Conservation (phyloP, 2,329 filamentous ascomycete genomes). For the Rachicladosporium sp. region DNA sequence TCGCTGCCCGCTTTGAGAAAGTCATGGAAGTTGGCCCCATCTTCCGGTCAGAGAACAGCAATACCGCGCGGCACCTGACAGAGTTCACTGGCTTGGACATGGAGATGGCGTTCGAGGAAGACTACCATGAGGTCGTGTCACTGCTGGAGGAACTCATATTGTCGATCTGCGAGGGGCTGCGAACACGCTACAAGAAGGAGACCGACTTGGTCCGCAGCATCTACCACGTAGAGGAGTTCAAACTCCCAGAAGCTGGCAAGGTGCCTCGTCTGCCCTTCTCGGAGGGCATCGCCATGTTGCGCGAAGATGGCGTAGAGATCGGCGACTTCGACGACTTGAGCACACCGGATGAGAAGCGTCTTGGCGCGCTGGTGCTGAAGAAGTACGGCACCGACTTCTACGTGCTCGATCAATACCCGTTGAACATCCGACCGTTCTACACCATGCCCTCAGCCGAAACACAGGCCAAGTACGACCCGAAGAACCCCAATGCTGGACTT, state of each 20-base stretch:
- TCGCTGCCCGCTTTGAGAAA: conserved; percentile 63
- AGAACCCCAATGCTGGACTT: conserved; percentile 40
- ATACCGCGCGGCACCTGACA: conserved; percentile 74
- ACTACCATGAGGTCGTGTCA: conserved; percentile 62
- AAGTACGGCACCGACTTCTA: conserved; percentile 96
- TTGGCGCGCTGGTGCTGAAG: conserved; percentile 71
- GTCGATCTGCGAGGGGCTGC: conserved; percentile 65
- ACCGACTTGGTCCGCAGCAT: conserved; percentile 60
- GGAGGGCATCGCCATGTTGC: conserved; percentile 65
- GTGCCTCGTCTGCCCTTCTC: conserved; percentile 66
- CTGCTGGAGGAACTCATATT: conserved; percentile 64
- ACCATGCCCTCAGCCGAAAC: conserved; percentile 65
- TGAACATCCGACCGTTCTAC: conserved; percentile 80
- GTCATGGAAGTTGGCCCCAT: conserved; percentile 71
- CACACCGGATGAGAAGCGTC: conserved; percentile 72
- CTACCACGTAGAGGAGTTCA: conserved; percentile 67
- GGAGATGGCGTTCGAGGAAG: conserved; percentile 75
- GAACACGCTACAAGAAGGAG: conserved; percentile 54
- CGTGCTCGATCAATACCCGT: conserved; percentile 90
- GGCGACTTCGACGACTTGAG: conserved; percentile 65
- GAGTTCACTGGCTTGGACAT: conserved; percentile 84
- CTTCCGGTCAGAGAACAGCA: conserved; percentile 73
- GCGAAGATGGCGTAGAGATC: conserved; percentile 65
- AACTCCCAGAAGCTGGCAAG: conserved; percentile 61
- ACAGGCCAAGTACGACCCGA: conserved; percentile 30